A percentile compares a stretch with the other conserved stretches of the same genome.
These are phyloP conservation scores for Pseudogymnoascus destructans DNA, from an alignment of 2,329 filamentous ascomycete genomes.

Conservation along the genomic window DNA sequence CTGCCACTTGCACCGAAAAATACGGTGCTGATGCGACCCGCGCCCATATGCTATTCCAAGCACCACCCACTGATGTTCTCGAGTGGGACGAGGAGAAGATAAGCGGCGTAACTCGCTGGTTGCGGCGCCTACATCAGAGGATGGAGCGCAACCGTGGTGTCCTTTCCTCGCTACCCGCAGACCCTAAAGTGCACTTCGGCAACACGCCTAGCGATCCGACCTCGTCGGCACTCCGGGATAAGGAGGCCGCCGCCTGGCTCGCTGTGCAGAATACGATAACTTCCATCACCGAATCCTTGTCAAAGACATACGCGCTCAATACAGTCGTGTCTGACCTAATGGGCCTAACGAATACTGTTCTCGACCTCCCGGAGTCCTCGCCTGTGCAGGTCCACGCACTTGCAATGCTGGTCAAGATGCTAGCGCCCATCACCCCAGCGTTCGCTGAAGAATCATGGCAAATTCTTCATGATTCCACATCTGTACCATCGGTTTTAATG, in stretches of 20 bases:
- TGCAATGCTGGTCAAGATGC: constrained; percentile 50
- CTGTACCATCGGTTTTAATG: constrained; percentile 33
- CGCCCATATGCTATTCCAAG: constrained; percentile 81
- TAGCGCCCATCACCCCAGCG: constrained; percentile 69
- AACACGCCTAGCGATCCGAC: constrained; percentile 21
- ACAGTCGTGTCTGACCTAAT: constrained; percentile 75
- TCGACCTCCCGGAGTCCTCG: not conserved
- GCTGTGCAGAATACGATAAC: constrained; percentile 53
- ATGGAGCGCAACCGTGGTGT: constrained; percentile 27
- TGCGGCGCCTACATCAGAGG: constrained; percentile 52
- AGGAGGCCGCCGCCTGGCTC: constrained; percentile 39
- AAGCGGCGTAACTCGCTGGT: constrained; percentile 68
- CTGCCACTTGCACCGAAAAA: constrained; percentile 53
- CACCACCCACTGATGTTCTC: constrained; percentile 68
- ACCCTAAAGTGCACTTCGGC: constrained; percentile 20
- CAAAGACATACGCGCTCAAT: constrained; percentile 64
- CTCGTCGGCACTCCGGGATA: constrained; percentile 18
- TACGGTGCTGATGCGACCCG: constrained; percentile 76
- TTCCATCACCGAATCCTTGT: constrained; percentile 55
- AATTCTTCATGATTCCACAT: constrained; percentile 32
- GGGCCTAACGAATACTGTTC: constrained; percentile 54
- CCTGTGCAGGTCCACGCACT: constrained; percentile 37
- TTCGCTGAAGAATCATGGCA: constrained; percentile 74
- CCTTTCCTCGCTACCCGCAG: constrained; percentile 8
- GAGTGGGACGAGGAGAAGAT: constrained; percentile 85